Evolutionary conservation across 352 stramenopile genomes (phyloP).

Genomic region (Globisporangium nagaii): DNA sequence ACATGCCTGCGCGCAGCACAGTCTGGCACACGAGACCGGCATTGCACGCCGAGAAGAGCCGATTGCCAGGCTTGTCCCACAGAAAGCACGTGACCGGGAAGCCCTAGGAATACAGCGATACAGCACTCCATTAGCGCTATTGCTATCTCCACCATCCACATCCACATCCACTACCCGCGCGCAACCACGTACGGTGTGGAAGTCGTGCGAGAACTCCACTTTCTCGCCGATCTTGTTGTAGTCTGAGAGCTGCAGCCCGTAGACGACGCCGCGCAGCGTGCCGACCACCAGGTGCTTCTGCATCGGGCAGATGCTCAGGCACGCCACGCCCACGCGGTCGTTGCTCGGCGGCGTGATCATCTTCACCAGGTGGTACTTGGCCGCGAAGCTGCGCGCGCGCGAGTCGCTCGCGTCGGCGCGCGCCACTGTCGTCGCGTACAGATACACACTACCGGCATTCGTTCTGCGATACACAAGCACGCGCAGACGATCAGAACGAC

Average conservation of each 20-base stretch:
- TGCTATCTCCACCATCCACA: too few relatives aligned
- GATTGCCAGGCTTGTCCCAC: constrained; percentile 62
- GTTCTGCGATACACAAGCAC: constrained; percentile 16
- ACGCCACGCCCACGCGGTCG: constrained; percentile 66
- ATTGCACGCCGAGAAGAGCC: constrained; percentile 82
- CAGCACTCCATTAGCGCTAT: too few relatives aligned
- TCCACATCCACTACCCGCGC: too few relatives aligned
- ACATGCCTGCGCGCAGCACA: constrained; percentile 71
- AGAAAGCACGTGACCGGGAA: constrained; percentile 80
- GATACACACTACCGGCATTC: constrained; percentile 76
- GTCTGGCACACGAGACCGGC: constrained; percentile 75
- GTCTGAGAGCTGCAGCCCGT: constrained; percentile 73
- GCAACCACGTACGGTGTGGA: constrained; percentile 42
- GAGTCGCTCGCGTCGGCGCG: constrained; percentile 18
- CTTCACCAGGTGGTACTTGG: constrained; percentile 85
- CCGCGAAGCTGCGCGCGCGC: constrained; percentile 22
- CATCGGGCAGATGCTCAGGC: constrained; percentile 72
- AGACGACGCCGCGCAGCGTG: constrained; percentile 72
- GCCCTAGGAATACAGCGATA: too few relatives aligned
- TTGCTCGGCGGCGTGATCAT: constrained; percentile 73
- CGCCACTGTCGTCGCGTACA: constrained; percentile 66
- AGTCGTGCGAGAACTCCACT: constrained; percentile 85
- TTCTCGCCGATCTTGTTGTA: constrained; percentile 87
- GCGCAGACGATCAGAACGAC: background rate
- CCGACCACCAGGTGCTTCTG: constrained; percentile 81